These are phyloP conservation scores for Rosa lucieae DNA, from an alignment of 306 rosid species.

Conservation along the genomic window DNA sequence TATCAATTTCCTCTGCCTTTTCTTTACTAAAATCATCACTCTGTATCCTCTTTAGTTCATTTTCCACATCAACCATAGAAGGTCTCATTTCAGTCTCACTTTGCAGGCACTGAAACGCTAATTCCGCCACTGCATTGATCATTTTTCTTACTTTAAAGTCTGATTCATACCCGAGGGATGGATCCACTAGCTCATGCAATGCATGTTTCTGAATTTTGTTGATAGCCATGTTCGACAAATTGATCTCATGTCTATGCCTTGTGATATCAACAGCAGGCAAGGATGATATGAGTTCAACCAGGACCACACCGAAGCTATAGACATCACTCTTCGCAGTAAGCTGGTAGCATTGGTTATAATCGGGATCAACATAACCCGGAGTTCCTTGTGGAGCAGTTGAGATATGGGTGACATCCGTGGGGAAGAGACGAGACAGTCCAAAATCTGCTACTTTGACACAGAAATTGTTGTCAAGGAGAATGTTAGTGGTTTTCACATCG, in stretches of 20 bases:
- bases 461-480: slow-evolving; percentile 65
- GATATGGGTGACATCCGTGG: slow-evolving; percentile 55
- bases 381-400: slow-evolving; percentile 96
- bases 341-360: slow-evolving; percentile 73
- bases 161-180: slow-evolving; percentile 55
- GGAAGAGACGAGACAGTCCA: slow-evolving; percentile 86
- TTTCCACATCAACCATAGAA: slow-evolving; percentile 56
- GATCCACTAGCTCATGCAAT: slow-evolving; percentile 67
- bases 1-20: slow-evolving; percentile 48
- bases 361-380: slow-evolving; percentile 94
- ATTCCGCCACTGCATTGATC: slow-evolving; percentile 70
- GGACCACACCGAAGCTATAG: slow-evolving; percentile 83
- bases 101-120: slow-evolving; percentile 82
- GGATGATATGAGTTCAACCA: slow-evolving; percentile 76
- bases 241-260: slow-evolving; percentile 77
- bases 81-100: slow-evolving; percentile 66
- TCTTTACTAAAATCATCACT: slow-evolving; percentile 34
- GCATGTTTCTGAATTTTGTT: slow-evolving; percentile 62
- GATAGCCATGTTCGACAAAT: slow-evolving; percentile 75
- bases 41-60: slow-evolving; percentile 48
- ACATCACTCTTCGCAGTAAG: slow-evolving; percentile 81
- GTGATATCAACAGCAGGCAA: slow-evolving; percentile 87
- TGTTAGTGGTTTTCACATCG: slow-evolving; percentile 77
- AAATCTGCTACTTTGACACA: slow-evolving; percentile 85
- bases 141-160: slow-evolving; percentile 48